Percentiles rank a stretch among this genome's conserved stretches.
phyloP scores from a whole-genome alignment of 140 eudicot genomes.

The Senecio squalidus region DNA sequence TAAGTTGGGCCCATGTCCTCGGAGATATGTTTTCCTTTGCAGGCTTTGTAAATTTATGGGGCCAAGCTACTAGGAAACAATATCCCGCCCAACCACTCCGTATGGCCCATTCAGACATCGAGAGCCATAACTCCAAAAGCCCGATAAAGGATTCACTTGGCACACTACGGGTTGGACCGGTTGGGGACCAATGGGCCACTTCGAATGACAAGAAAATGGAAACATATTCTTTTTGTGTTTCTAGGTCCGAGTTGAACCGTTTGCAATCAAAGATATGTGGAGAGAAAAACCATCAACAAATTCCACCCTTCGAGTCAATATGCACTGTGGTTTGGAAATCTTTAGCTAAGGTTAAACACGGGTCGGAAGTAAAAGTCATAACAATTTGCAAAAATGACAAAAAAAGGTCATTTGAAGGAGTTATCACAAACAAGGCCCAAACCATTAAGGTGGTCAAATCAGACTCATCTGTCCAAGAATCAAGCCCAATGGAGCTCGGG shows the following conservation, averaged over 20 bases:
- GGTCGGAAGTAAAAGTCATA: constrained; percentile 35
- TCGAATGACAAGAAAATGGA: constrained; percentile 24
- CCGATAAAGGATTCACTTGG: constrained; percentile 35
- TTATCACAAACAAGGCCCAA: constrained; percentile 37
- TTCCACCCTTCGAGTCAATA: constrained; percentile 54
- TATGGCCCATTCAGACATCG: constrained; percentile 21
- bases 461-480: constrained; percentile 25
- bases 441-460: constrained; percentile 42
- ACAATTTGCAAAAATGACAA: constrained; percentile 43
- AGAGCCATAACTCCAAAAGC: constrained; percentile 5
- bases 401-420: constrained; percentile 11
- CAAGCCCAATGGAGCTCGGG: constrained; percentile 41
- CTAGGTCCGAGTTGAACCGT: constrained; percentile 33
- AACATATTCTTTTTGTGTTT: constrained; percentile 41
- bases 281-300: constrained; percentile 1
- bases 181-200: constrained; percentile 62
- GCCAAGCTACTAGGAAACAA: constrained; percentile 25
- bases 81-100: constrained; percentile 25
- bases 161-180: constrained; percentile 57
- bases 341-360: constrained; percentile 37
- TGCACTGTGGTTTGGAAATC: constrained; percentile 60
- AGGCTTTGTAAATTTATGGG: constrained; percentile 48
- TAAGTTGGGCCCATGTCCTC: constrained; percentile 81
- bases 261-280: constrained; percentile 43
- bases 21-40: constrained; percentile 64